phyloP scores from a whole-genome alignment of 1,139 yeast species.

The Zygosaccharomyces sapae region DNA sequence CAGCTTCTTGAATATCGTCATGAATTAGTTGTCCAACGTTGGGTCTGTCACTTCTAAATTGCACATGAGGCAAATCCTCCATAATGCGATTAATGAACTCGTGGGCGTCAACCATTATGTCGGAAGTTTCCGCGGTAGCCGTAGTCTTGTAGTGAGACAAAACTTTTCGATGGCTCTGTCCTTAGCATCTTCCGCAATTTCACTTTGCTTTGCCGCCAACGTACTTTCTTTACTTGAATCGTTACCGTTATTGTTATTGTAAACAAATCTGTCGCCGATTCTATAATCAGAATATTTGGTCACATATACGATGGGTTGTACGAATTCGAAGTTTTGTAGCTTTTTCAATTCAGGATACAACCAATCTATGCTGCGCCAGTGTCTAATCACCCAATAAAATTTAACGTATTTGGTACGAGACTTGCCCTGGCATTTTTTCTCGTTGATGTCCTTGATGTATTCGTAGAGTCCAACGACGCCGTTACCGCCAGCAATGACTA shows the following conservation, averaged over 20 bases:
- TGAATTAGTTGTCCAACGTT: conserved; percentile 6
- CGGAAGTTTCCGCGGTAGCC: neutral
- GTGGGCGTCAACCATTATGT: neutral
- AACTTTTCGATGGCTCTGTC: too few species aligned
- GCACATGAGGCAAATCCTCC: conserved; percentile 8
- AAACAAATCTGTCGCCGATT: conserved; percentile 3
- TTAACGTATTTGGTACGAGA: conserved; percentile 34
- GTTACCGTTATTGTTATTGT: neutral
- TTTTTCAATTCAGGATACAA: conserved; percentile 14
- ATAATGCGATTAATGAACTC: neutral
- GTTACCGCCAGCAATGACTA: conserved; percentile 62
- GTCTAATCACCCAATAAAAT: conserved; percentile 49
- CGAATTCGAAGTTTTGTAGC: conserved; percentile 9
- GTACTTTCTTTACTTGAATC: neutral
- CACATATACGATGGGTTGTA: conserved; percentile 15
- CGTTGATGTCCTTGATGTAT: conserved; percentile 31
- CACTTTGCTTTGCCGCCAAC: too few species aligned
- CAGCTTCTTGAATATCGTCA: conserved; percentile 9
- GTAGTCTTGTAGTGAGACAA: neutral
- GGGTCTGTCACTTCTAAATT: conserved; percentile 8
- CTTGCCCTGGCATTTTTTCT: conserved; percentile 11
- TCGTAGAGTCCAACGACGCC: conserved; percentile 58
- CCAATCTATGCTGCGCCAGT: conserved; percentile 31
- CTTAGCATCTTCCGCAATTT: too few species aligned
- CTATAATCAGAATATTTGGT: conserved; percentile 7